phyloP scores from a whole-genome alignment of 805 yeast genomes.

The Kodamaea fukazawae region DNA sequence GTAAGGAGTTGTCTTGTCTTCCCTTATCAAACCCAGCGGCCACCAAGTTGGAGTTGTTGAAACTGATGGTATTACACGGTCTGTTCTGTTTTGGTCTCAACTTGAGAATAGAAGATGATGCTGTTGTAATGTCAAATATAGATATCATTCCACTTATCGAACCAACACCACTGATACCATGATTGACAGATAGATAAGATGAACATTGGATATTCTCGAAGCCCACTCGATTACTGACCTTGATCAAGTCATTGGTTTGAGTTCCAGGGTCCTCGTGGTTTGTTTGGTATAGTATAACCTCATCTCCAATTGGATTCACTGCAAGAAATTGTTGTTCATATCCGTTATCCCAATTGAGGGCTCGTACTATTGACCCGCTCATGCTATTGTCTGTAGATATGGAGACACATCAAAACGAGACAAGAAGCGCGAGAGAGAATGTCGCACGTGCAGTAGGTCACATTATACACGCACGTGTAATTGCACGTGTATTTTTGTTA shows the following conservation, averaged over 20 bases:
- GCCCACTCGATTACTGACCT: conserved; percentile 54
- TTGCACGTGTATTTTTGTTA: no score
- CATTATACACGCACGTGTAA: no score
- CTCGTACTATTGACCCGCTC: conserved; percentile 62
- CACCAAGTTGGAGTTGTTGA: conserved; percentile 60
- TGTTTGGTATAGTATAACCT: conserved; percentile 63
- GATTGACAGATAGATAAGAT: conserved; percentile 53
- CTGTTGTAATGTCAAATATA: conserved; percentile 55
- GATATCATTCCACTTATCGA: conserved; percentile 66
- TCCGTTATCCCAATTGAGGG: conserved; percentile 58
- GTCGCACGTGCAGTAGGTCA: no score
- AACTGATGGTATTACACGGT: conserved; percentile 72
- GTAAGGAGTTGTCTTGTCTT: conserved; percentile 70
- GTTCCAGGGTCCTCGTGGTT: conserved; percentile 43
- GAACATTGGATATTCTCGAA: conserved; percentile 68
- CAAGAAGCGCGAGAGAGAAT: no score
- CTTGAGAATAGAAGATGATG: conserved; percentile 34
- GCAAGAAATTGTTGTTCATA: conserved; percentile 59
- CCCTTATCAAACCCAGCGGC: conserved; percentile 81
- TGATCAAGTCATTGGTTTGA: conserved; percentile 50
- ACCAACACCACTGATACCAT: conserved; percentile 71
- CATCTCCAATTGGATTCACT: conserved; percentile 78
- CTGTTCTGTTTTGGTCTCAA: conserved; percentile 64
- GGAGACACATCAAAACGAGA: neutral
- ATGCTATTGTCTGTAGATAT: conserved; percentile 23